phyloP scores from a whole-genome alignment of 179 eudicot species.

The Corrigiola litoralis region DNA sequence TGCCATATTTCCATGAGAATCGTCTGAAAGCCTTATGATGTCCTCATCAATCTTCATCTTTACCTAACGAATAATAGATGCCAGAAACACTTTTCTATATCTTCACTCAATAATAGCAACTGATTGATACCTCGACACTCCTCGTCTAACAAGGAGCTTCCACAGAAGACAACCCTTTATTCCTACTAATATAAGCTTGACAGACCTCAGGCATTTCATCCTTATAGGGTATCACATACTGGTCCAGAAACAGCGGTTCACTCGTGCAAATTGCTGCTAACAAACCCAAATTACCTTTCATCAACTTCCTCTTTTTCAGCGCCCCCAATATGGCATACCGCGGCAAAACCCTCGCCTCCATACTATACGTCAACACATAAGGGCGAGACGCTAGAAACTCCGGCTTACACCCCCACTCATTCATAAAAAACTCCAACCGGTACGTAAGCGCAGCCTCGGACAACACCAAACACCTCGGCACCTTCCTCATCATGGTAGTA shows the following conservation, averaged over 20 bases:
- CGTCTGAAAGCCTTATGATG: too few species aligned
- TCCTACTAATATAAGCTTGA: slow-evolving; percentile 16
- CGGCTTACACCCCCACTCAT: slow-evolving; percentile 26
- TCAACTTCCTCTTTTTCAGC: slow-evolving; percentile 8
- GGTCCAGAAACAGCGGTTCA: slow-evolving; percentile 6
- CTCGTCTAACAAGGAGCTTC: neutral
- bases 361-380: slow-evolving; percentile 16
- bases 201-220: slow-evolving; percentile 17
- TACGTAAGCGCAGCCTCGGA: slow-evolving; percentile 7
- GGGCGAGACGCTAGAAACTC: slow-evolving; percentile 12
- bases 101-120: neutral
- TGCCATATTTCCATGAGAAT: too few species aligned
- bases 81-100: neutral
- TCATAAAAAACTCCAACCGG: slow-evolving; percentile 19
- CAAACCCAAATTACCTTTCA: neutral
- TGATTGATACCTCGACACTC: neutral
- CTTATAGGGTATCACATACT: slow-evolving; percentile 14
- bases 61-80: neutral
- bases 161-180: neutral
- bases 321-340: slow-evolving; percentile 9
- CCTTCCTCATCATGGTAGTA: slow-evolving; percentile 15
- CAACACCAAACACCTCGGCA: slow-evolving; percentile 15
- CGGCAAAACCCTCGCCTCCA: slow-evolving; percentile 27
- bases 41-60: neutral
- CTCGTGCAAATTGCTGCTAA: slow-evolving; percentile 1